phyloP scores from a whole-genome alignment of 495 filamentous ascomycete species.

The Xylaria curta region DNA sequence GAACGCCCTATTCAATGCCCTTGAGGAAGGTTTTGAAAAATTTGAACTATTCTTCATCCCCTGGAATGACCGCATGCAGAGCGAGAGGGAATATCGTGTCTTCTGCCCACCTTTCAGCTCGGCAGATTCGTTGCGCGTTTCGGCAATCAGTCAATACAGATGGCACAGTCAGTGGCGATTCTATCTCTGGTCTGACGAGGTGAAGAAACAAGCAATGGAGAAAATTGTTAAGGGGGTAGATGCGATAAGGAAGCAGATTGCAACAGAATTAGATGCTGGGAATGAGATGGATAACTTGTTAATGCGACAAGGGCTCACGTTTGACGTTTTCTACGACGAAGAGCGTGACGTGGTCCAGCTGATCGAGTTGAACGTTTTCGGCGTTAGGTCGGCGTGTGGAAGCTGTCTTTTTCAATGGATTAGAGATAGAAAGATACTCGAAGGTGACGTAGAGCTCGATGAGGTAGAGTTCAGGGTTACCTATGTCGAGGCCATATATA shows the following conservation, averaged over 20 bases:
- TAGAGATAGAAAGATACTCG: conserved; percentile 30
- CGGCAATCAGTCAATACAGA: conserved; percentile 44
- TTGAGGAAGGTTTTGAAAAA: conserved; percentile 8
- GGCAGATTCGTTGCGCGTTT: conserved; percentile 27
- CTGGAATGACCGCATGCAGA: conserved; percentile 38
- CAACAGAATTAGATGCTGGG: conserved; percentile 18
- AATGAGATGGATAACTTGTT: conserved; percentile 24
- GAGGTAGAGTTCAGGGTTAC: conserved; percentile 25
- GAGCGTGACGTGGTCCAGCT: conserved; percentile 24
- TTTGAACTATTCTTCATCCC: conserved; percentile 39
- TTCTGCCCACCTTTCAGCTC: conserved; percentile 36
- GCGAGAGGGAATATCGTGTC: conserved; percentile 41
- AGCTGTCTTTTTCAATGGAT: conserved; percentile 43
- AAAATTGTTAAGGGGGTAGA: conserved; percentile 22
- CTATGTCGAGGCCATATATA: neutral
- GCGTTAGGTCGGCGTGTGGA: conserved; percentile 34
- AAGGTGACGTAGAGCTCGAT: conserved; percentile 5
- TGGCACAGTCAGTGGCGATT: conserved; percentile 44
- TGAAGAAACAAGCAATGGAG: conserved; percentile 23
- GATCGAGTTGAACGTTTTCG: conserved; percentile 40
- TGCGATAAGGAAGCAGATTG: conserved; percentile 20
- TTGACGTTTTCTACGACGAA: conserved; percentile 42
- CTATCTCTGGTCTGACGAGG: conserved; percentile 2
- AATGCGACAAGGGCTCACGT: conserved; percentile 38
- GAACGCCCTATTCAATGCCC: conserved; percentile 27